Conservation (phyloP, 139 green algal genomes). For the Nannochloris sp. region DNA sequence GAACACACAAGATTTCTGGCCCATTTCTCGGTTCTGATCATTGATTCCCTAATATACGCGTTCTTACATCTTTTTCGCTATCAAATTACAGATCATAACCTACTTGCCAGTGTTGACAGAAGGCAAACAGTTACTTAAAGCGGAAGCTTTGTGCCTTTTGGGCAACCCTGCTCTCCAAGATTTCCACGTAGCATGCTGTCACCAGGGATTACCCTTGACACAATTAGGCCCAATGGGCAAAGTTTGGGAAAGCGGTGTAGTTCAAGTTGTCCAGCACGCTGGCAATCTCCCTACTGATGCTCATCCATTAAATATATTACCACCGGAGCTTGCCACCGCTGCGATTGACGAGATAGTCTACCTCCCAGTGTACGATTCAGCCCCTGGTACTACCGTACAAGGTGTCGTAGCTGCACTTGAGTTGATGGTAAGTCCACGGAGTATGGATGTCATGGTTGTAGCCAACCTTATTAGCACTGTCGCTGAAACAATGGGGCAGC, state of each 20-base stretch:
- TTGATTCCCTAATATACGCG: neutral
- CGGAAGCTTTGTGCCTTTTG: slow-evolving; percentile 25
- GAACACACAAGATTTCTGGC: neutral
- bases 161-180: neutral
- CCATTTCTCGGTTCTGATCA: neutral
- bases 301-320: slow-evolving; percentile 23
- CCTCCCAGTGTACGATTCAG: slow-evolving; percentile 25
- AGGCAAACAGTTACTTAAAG: slow-evolving; percentile 22
- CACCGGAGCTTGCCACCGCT: neutral
- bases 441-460: slow-evolving; percentile 8
- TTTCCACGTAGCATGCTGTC: slow-evolving; percentile 17
- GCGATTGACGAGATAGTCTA: slow-evolving; percentile 25
- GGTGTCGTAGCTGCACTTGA: slow-evolving; percentile 31
- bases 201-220: neutral
- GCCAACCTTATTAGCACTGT: slow-evolving; percentile 1
- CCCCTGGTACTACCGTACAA: neutral
- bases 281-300: slow-evolving; percentile 11
- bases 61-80: neutral
- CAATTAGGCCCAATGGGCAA: slow-evolving; percentile 30
- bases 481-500: neutral
- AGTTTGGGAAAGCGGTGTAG: slow-evolving; percentile 29
- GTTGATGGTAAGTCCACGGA: slow-evolving; percentile 22
- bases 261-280: slow-evolving; percentile 27
- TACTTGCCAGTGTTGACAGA: slow-evolving; percentile 28
- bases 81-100: slow-evolving; percentile 15